These are phyloP conservation scores for Wickerhamomyces hampshirensis DNA, from an alignment of 805 yeast species.

Conservation along the genomic window DNA sequence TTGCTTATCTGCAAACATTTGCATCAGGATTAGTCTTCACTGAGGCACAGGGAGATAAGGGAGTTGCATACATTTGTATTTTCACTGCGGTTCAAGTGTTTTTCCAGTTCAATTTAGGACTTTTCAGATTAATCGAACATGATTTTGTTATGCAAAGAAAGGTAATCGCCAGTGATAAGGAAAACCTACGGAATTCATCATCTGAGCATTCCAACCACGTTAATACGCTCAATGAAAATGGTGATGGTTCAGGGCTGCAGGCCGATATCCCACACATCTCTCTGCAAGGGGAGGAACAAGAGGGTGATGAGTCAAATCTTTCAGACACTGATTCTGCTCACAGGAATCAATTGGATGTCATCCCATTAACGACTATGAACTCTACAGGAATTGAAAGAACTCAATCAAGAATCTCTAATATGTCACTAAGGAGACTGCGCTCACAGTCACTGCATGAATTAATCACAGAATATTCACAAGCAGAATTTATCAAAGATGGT, in stretches of 20 bases:
- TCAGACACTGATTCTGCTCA: slow-evolving; percentile 1
- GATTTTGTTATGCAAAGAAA: slow-evolving; percentile 39
- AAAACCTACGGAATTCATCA: slow-evolving; percentile 1
- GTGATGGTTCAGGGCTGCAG: too few species aligned
- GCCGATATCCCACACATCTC: too few species aligned
- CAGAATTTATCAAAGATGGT: slow-evolving; percentile 15
- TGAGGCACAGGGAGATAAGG: slow-evolving; percentile 57
- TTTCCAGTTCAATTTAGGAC: slow-evolving; percentile 71
- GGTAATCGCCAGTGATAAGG: slow-evolving; percentile 2
- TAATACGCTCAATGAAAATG: not conserved
- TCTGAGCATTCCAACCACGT: too few species aligned
- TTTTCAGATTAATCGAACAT: slow-evolving; percentile 60
- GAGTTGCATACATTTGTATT: slow-evolving; percentile 80
- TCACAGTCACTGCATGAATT: slow-evolving; percentile 38
- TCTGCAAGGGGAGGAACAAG: slow-evolving; percentile 1
- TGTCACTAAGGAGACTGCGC: slow-evolving; percentile 11
- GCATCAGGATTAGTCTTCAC: slow-evolving; percentile 45
- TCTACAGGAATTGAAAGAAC: slow-evolving; percentile 8
- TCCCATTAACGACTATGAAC: slow-evolving; percentile 8
- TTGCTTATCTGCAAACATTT: slow-evolving; percentile 68
- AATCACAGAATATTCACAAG: slow-evolving; percentile 40
- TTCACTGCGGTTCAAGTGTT: slow-evolving; percentile 59
- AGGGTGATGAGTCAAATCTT: slow-evolving; percentile 3
- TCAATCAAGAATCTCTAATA: slow-evolving; percentile 11
- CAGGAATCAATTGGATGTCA: not conserved